Conservation (phyloP, 441 rosid species). For the Bocquillonia castaneifolia region DNA sequence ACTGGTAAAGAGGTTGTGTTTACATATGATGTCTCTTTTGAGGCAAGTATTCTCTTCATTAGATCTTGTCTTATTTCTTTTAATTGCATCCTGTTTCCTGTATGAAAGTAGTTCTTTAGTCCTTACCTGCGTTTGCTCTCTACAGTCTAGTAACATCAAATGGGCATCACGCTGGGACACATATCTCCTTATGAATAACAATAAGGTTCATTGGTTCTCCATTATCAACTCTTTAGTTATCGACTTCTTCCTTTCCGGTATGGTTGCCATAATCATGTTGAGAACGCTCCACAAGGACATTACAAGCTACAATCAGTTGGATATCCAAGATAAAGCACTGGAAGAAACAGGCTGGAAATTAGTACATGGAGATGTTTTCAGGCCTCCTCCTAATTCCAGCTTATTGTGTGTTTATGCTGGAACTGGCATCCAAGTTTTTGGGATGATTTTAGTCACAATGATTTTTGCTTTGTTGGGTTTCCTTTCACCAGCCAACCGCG, state of each 20-base stretch:
- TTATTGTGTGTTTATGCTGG: constrained; percentile 75
- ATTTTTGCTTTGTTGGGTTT: constrained; percentile 80
- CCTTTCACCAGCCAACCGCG: constrained; percentile 82
- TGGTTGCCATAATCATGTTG: constrained; percentile 91
- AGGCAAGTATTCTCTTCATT: constrained; percentile 33
- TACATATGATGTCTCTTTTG: constrained; percentile 66
- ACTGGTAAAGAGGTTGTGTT: constrained; percentile 56
- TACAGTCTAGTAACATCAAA: constrained; percentile 57
- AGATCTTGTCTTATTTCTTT: not conserved
- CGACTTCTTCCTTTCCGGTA: constrained; percentile 84
- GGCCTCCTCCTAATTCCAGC: constrained; percentile 64
- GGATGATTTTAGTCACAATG: constrained; percentile 80
- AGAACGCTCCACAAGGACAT: constrained; percentile 80
- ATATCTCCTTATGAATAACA: no score
- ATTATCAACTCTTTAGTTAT: constrained; percentile 77
- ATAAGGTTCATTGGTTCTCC: no score
- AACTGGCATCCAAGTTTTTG: constrained; percentile 77
- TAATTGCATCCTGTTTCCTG: not conserved
- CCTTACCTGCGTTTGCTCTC: constrained; percentile 7
- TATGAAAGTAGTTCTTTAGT: no score
- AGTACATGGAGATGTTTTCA: constrained; percentile 76
- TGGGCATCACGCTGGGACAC: no score
- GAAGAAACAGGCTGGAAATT: constrained; percentile 93
- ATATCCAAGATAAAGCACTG: constrained; percentile 75
- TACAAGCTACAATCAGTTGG: constrained; percentile 72